These are phyloP conservation scores for Amorphotheca resinae DNA, from an alignment of 495 filamentous ascomycete genomes.

Conservation along the genomic window DNA sequence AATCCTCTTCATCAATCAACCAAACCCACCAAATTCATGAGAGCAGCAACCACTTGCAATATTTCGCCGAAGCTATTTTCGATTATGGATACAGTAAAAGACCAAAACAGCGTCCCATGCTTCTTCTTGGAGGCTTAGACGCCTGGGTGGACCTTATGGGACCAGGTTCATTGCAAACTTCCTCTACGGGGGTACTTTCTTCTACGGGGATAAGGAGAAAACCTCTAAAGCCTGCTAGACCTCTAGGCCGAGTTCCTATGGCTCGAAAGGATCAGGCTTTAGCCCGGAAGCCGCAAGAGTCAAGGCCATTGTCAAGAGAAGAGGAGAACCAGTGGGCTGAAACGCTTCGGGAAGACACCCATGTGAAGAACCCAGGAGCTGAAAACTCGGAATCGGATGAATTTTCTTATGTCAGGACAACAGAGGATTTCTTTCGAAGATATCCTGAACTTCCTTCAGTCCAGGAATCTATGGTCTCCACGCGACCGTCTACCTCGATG, in stretches of 20 bases:
- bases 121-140: constrained; percentile 71
- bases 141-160: constrained; percentile 78
- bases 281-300: constrained; percentile 24
- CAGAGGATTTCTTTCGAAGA: constrained; percentile 70
- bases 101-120: constrained; percentile 54
- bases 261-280: constrained; percentile 25
- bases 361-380: neutral
- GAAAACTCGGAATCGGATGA: constrained; percentile 18
- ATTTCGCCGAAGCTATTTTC: constrained; percentile 64
- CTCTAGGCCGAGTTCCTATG: constrained; percentile 22
- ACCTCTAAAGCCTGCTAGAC: constrained; percentile 13
- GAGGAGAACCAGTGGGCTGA: constrained; percentile 32
- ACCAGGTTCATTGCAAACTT: constrained; percentile 42
- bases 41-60: constrained; percentile 47
- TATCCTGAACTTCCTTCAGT: constrained; percentile 60
- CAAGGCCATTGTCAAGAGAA: constrained; percentile 20
- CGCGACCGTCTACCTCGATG: constrained; percentile 1
- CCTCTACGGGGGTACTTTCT: constrained; percentile 7
- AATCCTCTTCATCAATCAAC: constrained; percentile 41
- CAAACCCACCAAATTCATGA: constrained; percentile 32
- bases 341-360: constrained; percentile 26
- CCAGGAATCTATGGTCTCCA: constrained; percentile 62
- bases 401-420: constrained; percentile 30
- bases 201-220: constrained; percentile 5
- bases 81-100: constrained; percentile 66